A percentile compares a stretch with the other conserved stretches of the same genome.
phyloP scores from a whole-genome alignment of 371 early-diverging fungal species.

The Entomophthora muscae region DNA sequence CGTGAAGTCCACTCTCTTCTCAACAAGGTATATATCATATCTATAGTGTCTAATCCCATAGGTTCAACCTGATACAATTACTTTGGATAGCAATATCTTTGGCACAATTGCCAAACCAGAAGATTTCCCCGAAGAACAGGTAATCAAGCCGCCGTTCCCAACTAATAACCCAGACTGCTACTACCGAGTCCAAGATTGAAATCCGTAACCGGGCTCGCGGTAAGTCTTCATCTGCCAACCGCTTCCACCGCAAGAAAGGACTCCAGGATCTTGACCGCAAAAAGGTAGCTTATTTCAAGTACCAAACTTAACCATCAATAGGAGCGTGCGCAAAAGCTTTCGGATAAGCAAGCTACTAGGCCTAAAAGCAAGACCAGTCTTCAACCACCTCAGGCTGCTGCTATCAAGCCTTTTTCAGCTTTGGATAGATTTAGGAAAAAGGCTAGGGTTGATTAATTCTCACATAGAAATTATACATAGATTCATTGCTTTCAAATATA shows the following conservation, averaged over 20 bases:
- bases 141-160: slow-evolving; percentile 14
- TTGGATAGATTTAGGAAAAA: neutral
- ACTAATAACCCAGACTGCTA: neutral
- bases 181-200: slow-evolving; percentile 21
- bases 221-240: slow-evolving; percentile 53
- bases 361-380: neutral
- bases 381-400: neutral
- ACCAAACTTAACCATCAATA: neutral
- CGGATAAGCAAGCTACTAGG: neutral
- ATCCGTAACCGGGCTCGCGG: slow-evolving; percentile 53
- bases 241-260: slow-evolving; percentile 56
- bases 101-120: slow-evolving; percentile 41
- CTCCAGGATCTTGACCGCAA: neutral
- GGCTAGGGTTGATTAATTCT: neutral
- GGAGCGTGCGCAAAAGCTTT: neutral
- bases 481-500: no score
- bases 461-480: neutral
- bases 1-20: slow-evolving; percentile 80
- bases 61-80: slow-evolving; percentile 74
- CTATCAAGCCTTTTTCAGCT: neutral
- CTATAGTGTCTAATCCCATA: slow-evolving; percentile 11
- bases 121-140: slow-evolving; percentile 32
- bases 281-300: neutral
- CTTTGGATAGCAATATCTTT: slow-evolving; percentile 54
- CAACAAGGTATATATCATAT: slow-evolving; percentile 61